Base-by-base conservation (phyloP, 148 eudicot species). In the Nepenthes mirabilis region DNA sequence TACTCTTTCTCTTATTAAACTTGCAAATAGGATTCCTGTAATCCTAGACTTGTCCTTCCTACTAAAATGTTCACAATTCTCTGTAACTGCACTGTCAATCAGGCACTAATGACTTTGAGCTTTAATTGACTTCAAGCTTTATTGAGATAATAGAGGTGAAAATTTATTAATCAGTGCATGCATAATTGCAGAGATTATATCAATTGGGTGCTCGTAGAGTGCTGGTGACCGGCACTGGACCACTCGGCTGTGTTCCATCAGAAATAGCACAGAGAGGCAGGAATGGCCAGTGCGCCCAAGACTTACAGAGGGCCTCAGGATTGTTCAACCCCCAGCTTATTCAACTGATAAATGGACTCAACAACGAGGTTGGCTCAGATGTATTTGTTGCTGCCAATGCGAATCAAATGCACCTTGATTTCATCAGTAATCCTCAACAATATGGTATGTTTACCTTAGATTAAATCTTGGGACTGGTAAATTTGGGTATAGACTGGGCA, bases 191-290 rank as follows among this genome's bases (percentile, higher is more conserved):
- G 82, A 72, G 23, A 61, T 37, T 78, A 33, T 72, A 78, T 36
- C 73, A 82, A 2, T 34, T 78, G 64, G 86, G 86, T 6, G 80
- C 80, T 9, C 69, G 86, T 5, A 72, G 80, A 61, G 86, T 82
- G 36, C 52, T 82, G 57, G 83, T 82, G 36, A 82, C 83, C 0
- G 83, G 83, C 14, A 78, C 82, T 0, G 86, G 86, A 2, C 86
- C 86, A 33, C 47, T 82, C 52, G 82, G 86, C 2, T 82, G 86
- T 40, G 80, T 70, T n/a, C 86, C 86, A 2, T 65, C 82, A 11
- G 77, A 78, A 58, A 62, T 70, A 63, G 86, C 83, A 5, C 68
- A 62, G 45, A 60, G 84, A 61, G 77, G 80, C 45, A 62, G 73
- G n/a, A 73, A 78, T 52, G 86, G 86, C 0, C 58, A 72, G 14